These are phyloP conservation scores for Aspergillus versicolor DNA, from an alignment of 2,329 filamentous ascomycete species.

Conservation along the genomic window DNA sequence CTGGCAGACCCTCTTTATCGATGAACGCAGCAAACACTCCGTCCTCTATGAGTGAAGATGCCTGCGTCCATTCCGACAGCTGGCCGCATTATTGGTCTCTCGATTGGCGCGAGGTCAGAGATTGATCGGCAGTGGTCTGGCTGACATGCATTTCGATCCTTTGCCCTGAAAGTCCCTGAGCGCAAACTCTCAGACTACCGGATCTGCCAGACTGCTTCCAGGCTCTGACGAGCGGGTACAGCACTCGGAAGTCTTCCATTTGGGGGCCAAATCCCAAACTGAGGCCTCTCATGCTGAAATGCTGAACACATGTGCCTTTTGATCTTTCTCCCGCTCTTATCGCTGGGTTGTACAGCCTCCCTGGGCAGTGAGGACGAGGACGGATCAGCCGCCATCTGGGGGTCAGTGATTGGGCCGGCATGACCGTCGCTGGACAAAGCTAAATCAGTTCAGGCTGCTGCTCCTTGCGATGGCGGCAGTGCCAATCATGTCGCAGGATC, in stretches of 20 bases:
- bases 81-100: constrained; percentile 1
- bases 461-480: neutral
- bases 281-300: neutral
- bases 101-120: constrained; percentile 2
- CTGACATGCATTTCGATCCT: constrained; percentile 15
- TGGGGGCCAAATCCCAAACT: neutral
- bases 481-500: no score
- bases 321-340: neutral
- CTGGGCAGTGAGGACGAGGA: constrained; percentile 1
- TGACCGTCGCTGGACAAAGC: neutral
- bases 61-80: neutral
- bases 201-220: neutral
- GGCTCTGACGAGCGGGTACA: neutral
- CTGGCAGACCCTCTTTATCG: neutral
- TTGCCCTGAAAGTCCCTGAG: constrained; percentile 10
- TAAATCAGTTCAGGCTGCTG: neutral
- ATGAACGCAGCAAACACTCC: constrained; percentile 2
- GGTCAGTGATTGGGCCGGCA: constrained; percentile 8
- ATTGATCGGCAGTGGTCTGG: constrained; percentile 14
- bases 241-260: neutral
- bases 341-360: constrained; percentile 6
- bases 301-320: neutral
- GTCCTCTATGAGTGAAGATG: neutral
- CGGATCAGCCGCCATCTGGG: constrained; percentile 15
- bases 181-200: constrained; percentile 1